Conservation (phyloP, 352 stramenopile species). For the Globisporangium middletonii region DNA sequence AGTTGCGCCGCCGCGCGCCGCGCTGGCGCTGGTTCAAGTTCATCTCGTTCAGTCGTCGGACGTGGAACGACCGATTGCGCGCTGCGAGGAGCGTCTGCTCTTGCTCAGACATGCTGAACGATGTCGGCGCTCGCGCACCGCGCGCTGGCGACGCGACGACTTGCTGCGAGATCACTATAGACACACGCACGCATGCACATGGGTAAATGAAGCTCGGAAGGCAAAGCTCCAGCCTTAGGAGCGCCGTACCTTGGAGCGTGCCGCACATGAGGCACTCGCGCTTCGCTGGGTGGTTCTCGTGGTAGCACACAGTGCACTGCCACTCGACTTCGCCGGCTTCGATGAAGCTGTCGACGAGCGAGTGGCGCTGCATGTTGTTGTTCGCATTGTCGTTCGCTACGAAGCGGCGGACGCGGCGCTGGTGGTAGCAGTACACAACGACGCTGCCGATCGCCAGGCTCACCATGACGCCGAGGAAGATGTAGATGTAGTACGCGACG, state of each 20-base stretch:
- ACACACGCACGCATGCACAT: neutral
- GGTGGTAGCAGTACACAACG: constrained; percentile 61
- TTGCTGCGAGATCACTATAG: constrained; percentile 62
- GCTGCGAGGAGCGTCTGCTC: constrained; percentile 37
- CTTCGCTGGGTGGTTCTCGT: constrained; percentile 82
- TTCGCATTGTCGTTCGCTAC: constrained; percentile 65
- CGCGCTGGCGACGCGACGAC: constrained; percentile 26
- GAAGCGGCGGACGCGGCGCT: constrained; percentile 47
- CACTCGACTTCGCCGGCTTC: constrained; percentile 67
- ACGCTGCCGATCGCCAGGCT: constrained; percentile 31
- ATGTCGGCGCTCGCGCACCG: constrained; percentile 17
- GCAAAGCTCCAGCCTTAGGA: neutral
- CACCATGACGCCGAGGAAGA: constrained; percentile 64
- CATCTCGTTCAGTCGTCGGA: constrained; percentile 73
- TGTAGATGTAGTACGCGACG: constrained; percentile 65
- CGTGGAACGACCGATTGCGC: constrained; percentile 71
- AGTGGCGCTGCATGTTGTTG: constrained; percentile 87
- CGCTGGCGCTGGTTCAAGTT: constrained; percentile 77
- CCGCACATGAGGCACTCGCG: constrained; percentile 80
- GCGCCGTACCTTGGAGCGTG: constrained; percentile 48
- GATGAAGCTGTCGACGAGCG: constrained; percentile 73
- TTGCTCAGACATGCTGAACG: constrained; percentile 23
- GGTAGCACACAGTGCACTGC: constrained; percentile 81
- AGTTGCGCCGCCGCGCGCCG: constrained; percentile 55
- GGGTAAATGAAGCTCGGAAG: neutral